A percentile compares a stretch with the other conserved stretches of the same genome.
These are phyloP conservation scores for Daldinia caldariorum DNA, from an alignment of 495 filamentous ascomycete species.

Conservation along the genomic window DNA sequence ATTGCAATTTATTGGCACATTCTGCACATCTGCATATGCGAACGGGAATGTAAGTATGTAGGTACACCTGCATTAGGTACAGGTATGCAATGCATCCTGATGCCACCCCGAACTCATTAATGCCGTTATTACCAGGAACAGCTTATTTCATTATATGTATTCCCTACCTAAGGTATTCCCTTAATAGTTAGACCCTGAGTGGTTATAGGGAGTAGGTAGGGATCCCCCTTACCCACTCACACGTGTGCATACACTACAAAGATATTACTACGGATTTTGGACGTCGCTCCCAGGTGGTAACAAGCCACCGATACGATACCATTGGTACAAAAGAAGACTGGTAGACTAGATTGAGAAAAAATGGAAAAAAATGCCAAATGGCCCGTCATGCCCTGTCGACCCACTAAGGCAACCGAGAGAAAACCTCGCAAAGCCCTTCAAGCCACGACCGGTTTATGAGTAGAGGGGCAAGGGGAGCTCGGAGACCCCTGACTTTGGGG, in stretches of 20 bases:
- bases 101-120: constrained; percentile 31
- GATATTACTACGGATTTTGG: neutral
- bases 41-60: constrained; percentile 20
- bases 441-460: constrained; percentile 28
- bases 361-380: constrained; percentile 30
- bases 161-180: constrained; percentile 4
- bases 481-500: constrained; percentile 34
- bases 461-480: constrained; percentile 28
- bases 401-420: constrained; percentile 15
- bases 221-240: constrained; percentile 28
- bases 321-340: constrained; percentile 34
- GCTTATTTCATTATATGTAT: constrained; percentile 24
- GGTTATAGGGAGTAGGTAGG: constrained; percentile 7
- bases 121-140: constrained; percentile 27
- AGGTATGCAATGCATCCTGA: constrained; percentile 38
- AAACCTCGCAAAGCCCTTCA: constrained; percentile 27
- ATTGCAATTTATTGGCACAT: constrained; percentile 33
- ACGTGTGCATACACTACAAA: constrained; percentile 4
- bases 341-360: constrained; percentile 37
- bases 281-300: constrained; percentile 9
- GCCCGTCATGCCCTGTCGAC: constrained; percentile 34
- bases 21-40: constrained; percentile 32
- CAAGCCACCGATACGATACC: constrained; percentile 31
- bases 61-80: constrained; percentile 30
- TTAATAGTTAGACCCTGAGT: constrained; percentile 18